Base-by-base conservation (phyloP, 768 basidiomycete species). In the Hericium rajendrae region DNA sequence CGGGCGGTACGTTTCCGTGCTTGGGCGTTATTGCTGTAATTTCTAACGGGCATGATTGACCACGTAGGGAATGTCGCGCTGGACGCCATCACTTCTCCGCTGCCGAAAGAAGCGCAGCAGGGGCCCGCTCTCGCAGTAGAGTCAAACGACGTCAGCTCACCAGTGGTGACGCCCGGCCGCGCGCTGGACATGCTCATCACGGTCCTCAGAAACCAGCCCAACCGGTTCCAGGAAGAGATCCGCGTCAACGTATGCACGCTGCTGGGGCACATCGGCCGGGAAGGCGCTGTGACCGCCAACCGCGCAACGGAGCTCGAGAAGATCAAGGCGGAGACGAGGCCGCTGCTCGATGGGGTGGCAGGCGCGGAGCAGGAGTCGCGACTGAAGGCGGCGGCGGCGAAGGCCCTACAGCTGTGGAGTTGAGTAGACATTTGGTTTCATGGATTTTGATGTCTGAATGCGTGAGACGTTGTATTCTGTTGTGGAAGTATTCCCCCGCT, bases 181-280 rank as follows among this genome's bases (percentile, higher is more conserved):
- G 80, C 84, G 13, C 73, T 89, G 37, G 88, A 90, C 66, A 82
- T 85, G 74, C 77, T 93, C 54, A 70, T 82, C 49, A 74, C 73
- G 46, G 81, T 84, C 53, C 71, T 94, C 59, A 76, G 75, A 50
- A 85, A 84, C 60, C 56, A 59, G 26, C 64, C 66, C 24, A 59
- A 60, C 72, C 73, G 59, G 73, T 80, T 83, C 64, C 85, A 85
- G n/a, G 71, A 81, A 18, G 91, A 92, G 72, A 80, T 93, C 57
- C 81, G 88, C 50, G 74, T 81, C 26, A 93, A 93, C 63, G 79
- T 83, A 16, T 91, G 88, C 66, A 79, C 85, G 6, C 76, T 93
- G 58, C 70, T 93, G 26, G 74, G 80, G 41, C 85, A 88, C 61
- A 66, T 89, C 18, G 78, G 78, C 38, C 78, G 78, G 62, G 76